These are phyloP conservation scores for Thamnidium elegans DNA, from an alignment of 192 early-diverging fungal genomes.

Conservation along the genomic window DNA sequence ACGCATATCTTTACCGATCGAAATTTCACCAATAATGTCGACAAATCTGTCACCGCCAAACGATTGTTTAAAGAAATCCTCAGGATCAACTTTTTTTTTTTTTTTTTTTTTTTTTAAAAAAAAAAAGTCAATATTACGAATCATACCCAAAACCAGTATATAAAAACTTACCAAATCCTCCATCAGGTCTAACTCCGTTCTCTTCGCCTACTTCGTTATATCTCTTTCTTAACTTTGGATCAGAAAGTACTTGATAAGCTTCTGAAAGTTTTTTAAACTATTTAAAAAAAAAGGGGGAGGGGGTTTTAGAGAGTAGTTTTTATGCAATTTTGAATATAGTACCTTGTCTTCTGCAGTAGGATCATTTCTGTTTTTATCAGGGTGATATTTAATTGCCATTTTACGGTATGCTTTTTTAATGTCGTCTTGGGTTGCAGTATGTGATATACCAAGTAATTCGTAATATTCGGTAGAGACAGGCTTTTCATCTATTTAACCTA, in stretches of 20 bases:
- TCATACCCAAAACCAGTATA: background rate
- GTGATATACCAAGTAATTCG: slow-evolving; percentile 76
- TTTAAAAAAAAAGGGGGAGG: background rate
- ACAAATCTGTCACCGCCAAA: slow-evolving; percentile 98
- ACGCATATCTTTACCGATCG: slow-evolving; percentile 89
- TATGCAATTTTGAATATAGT: background rate
- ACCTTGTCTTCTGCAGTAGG: slow-evolving; percentile 39
- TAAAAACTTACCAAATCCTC: slow-evolving; percentile 54
- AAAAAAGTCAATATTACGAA: background rate
- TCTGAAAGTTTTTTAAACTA: slow-evolving; percentile 95
- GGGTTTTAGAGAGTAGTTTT: background rate
- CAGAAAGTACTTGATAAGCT: slow-evolving; percentile 95
- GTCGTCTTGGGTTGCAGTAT: slow-evolving; percentile 70
- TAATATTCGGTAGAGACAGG: slow-evolving; percentile 87
- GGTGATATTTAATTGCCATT: slow-evolving; percentile 83
- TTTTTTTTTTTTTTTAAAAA: background rate
- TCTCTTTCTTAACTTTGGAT: slow-evolving; percentile 78
- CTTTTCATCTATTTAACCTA: slow-evolving; percentile 59
- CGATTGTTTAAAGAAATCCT: slow-evolving; percentile 92
- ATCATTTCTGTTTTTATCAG: slow-evolving; percentile 71
- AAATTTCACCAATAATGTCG: slow-evolving; percentile 97
- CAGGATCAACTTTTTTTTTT: slow-evolving; percentile 71
- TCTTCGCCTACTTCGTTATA: slow-evolving; percentile 88
- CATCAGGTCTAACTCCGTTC: slow-evolving; percentile 55
- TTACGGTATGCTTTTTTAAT: slow-evolving; percentile 95